A percentile compares a stretch with the other conserved stretches of the same genome.
Conservation (phyloP, 2,329 filamentous ascomycete genomes). For the Pyrenophora tritici-repentis region DNA sequence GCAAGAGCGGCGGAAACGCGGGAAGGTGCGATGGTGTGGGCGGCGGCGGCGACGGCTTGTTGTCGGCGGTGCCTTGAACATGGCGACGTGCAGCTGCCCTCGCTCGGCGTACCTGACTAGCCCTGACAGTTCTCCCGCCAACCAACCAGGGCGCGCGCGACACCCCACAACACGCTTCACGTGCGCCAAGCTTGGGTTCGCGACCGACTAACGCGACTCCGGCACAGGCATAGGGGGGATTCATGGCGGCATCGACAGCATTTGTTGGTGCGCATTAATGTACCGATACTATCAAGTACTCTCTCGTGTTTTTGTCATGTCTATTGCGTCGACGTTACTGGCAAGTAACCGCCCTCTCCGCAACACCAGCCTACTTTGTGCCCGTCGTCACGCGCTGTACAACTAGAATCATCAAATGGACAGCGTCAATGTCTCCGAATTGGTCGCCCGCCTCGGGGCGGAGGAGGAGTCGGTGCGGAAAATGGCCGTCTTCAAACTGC, state of each 20-base stretch:
- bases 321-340: slow-evolving; percentile 14
- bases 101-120: slow-evolving; percentile 29
- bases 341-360: slow-evolving; percentile 16
- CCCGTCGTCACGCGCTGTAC: slow-evolving; percentile 4
- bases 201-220: slow-evolving; percentile 19
- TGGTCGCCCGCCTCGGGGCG: slow-evolving; percentile 63
- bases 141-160: slow-evolving; percentile 3
- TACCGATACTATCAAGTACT: not conserved
- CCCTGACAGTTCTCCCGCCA: slow-evolving; percentile 10
- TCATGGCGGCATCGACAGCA: slow-evolving; percentile 4
- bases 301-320: slow-evolving; percentile 7
- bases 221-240: slow-evolving; percentile 11
- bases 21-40: not conserved
- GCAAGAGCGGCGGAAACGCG: slow-evolving; percentile 7
- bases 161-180: slow-evolving; percentile 31
- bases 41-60: not conserved
- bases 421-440: slow-evolving; percentile 60
- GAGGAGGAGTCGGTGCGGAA: slow-evolving; percentile 90
- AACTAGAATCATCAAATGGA: slow-evolving; percentile 53
- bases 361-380: slow-evolving; percentile 19
- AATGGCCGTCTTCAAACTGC: slow-evolving; percentile 98
- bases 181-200: slow-evolving; percentile 26
- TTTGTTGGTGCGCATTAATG: slow-evolving; percentile 7
- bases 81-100: not conserved
- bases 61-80: slow-evolving; percentile 2